These are phyloP conservation scores for Naganishia vishniacii DNA, from an alignment of 768 basidiomycete species.

Conservation along the genomic window DNA sequence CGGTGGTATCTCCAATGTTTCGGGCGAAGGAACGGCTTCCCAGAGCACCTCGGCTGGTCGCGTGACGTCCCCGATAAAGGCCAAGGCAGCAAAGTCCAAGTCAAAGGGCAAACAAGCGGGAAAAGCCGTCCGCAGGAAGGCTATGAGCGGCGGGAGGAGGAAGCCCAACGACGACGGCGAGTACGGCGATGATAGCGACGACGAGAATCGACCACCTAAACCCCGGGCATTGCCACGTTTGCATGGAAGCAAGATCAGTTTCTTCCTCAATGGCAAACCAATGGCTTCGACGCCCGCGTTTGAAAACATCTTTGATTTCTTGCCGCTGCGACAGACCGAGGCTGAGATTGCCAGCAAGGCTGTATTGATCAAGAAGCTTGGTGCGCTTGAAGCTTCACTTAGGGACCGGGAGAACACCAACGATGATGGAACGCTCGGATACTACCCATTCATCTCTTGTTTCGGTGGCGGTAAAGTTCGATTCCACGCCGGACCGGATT, in stretches of 20 bases:
- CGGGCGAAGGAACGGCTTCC: not conserved
- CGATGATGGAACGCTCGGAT: slow-evolving; percentile 91
- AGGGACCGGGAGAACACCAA: slow-evolving; percentile 63
- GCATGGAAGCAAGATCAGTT: slow-evolving; percentile 67
- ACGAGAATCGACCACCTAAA: slow-evolving; percentile 30
- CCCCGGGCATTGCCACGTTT: slow-evolving; percentile 65
- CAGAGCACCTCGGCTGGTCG: slow-evolving; percentile 35
- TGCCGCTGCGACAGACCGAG: slow-evolving; percentile 66
- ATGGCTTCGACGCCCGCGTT: slow-evolving; percentile 67
- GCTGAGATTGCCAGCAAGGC: slow-evolving; percentile 62
- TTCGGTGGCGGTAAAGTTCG: slow-evolving; percentile 81
- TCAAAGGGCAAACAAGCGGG: slow-evolving; percentile 51
- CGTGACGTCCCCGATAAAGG: slow-evolving; percentile 58
- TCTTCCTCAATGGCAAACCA: slow-evolving; percentile 85
- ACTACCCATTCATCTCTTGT: slow-evolving; percentile 88
- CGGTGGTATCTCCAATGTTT: slow-evolving; percentile 20
- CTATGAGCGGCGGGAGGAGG: not conserved
- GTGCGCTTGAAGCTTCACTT: slow-evolving; percentile 53
- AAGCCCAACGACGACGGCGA: not conserved
- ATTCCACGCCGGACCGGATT: slow-evolving; percentile 84
- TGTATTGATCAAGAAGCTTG: slow-evolving; percentile 56
- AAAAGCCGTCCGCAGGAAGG: slow-evolving; percentile 45
- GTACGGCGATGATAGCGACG: not conserved
- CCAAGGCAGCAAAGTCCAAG: slow-evolving; percentile 55
- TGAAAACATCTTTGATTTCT: slow-evolving; percentile 79